Evolutionary conservation across 2,329 filamentous ascomycete genomes (phyloP), one percentile per base, ranked within the genome.

Genomic region (Penicillium corylophilum): DNA sequence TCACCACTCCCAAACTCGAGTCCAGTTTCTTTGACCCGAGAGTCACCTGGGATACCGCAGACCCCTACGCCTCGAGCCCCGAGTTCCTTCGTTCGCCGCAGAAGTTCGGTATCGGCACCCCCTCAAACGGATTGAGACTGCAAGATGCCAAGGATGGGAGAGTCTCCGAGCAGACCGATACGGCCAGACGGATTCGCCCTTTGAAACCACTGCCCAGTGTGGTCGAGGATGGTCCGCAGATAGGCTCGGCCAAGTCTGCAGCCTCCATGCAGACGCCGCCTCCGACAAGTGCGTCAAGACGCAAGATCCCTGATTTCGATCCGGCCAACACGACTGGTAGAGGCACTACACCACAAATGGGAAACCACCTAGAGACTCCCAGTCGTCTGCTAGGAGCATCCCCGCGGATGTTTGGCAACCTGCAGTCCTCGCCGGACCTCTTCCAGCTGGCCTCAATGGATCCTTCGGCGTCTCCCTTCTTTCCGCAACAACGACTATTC

Each of bases 201-300:
- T 49, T 63, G 22, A 71, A 63, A 46, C 65, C 64, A 7, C 58
- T 65, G 49, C 60, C 57, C 35, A 46, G 51, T 36, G 35, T 59
- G 48, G 50, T 55, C 36, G 66, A 73, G 39, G 66, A 72, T 49
- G 67, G 64, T 9, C 64, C 68, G 18, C 64, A 64, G 15, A 63
- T 69, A 41, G 67, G 66, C 40, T 71, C 71, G 12, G 64, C 68
- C 51, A 74, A 71, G 47, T 76, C 73, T 8, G 74, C 74, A 24
- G 73, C 73, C 29, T 74, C 73, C 13, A 83, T 84, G 74, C 82
- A 85, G 67, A 85, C 82, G 12, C 82, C 82, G 29, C 82, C 82
- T 44, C 82, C 82, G 2, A 84, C 82, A 23, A 77, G 82, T 67
- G 81, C 80, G 16, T 80, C 77, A 5, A 75, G 77, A 62, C 77